phyloP scores from a whole-genome alignment of 2,329 filamentous ascomycete species.

The Stemphylium vesicarium region DNA sequence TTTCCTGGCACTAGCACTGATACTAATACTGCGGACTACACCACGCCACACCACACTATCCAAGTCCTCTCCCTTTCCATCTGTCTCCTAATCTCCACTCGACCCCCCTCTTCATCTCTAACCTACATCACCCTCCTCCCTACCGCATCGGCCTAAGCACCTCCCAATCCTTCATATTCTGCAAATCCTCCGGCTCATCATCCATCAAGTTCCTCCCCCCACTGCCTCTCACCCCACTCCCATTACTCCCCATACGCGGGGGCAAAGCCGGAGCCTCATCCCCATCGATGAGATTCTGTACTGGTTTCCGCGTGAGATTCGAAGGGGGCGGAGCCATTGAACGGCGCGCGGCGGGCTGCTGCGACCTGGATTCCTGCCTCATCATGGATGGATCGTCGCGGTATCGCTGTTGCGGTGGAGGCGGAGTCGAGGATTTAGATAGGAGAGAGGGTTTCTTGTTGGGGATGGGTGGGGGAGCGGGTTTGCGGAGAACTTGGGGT shows the following conservation, averaged over 20 bases:
- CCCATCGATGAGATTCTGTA: slow-evolving; percentile 29
- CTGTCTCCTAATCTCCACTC: no score
- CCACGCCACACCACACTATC: no score
- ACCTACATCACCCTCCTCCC: not conserved
- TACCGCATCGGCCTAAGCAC: slow-evolving; percentile 40
- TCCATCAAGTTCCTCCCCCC: slow-evolving; percentile 44
- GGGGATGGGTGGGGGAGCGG: slow-evolving; percentile 42
- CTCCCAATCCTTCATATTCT: slow-evolving; percentile 48
- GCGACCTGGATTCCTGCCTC: slow-evolving; percentile 13
- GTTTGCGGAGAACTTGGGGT: slow-evolving; percentile 41
- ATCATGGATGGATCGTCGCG: slow-evolving; percentile 28
- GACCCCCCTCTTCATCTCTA: no score
- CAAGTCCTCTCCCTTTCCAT: no score
- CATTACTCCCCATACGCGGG: slow-evolving; percentile 40
- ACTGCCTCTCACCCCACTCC: slow-evolving; percentile 14
- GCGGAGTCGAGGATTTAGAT: slow-evolving; percentile 16
- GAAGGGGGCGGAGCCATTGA: slow-evolving; percentile 33
- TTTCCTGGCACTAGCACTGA: no score
- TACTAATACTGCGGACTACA: no score
- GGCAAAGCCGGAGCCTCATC: slow-evolving; percentile 38
- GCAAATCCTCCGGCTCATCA: slow-evolving; percentile 43
- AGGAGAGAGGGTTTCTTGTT: slow-evolving; percentile 43
- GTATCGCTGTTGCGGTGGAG: slow-evolving; percentile 26
- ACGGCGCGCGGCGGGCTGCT: slow-evolving; percentile 27
- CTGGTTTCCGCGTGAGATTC: slow-evolving; percentile 19